Conservation (phyloP, 1,139 yeast species). For the Torulaspora pretoriensis region DNA sequence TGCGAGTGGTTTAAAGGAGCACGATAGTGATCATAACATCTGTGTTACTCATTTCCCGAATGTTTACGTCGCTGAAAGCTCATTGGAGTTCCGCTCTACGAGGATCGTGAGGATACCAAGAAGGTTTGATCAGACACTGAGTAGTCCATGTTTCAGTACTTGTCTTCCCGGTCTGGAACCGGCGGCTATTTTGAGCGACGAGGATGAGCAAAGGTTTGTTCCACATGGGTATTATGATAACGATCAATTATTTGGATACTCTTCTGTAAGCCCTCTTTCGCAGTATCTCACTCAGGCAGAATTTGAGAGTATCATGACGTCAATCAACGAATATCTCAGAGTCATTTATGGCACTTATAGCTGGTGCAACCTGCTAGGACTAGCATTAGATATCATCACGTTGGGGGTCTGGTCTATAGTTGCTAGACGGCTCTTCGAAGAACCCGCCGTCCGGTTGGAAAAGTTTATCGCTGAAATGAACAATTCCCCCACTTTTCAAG, state of each 20-base stretch:
- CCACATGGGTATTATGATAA: conserved; percentile 43
- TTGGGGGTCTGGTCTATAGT: conserved; percentile 39
- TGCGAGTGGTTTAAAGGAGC: conserved; percentile 20
- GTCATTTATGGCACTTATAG: conserved; percentile 43
- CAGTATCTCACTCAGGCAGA: conserved; percentile 40
- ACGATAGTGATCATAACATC: conserved; percentile 37
- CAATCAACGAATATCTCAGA: conserved; percentile 45
- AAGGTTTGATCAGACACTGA: conserved; percentile 37
- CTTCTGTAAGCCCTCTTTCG: conserved; percentile 54
- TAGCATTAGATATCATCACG: conserved; percentile 47
- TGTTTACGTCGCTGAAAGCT: conserved; percentile 39
- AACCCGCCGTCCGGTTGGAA: conserved; percentile 42
- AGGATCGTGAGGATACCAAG: conserved; percentile 66
- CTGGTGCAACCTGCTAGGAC: conserved; percentile 41
- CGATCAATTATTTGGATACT: conserved; percentile 46
- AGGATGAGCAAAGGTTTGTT: conserved; percentile 29
- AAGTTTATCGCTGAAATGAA: conserved; percentile 46
- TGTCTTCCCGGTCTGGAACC: conserved; percentile 62
- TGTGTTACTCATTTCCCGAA: conserved; percentile 67
- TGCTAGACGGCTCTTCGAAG: conserved; percentile 27
- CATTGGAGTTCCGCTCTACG: conserved; percentile 39
- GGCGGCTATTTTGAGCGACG: conserved; percentile 48
- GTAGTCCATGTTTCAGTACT: conserved; percentile 56
- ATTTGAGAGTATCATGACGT: conserved; percentile 41
- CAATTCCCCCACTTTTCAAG: conserved; percentile 25